These are phyloP conservation scores for Scenedesmus sp. DNA, from an alignment of 163 green algal species.

Conservation along the genomic window DNA sequence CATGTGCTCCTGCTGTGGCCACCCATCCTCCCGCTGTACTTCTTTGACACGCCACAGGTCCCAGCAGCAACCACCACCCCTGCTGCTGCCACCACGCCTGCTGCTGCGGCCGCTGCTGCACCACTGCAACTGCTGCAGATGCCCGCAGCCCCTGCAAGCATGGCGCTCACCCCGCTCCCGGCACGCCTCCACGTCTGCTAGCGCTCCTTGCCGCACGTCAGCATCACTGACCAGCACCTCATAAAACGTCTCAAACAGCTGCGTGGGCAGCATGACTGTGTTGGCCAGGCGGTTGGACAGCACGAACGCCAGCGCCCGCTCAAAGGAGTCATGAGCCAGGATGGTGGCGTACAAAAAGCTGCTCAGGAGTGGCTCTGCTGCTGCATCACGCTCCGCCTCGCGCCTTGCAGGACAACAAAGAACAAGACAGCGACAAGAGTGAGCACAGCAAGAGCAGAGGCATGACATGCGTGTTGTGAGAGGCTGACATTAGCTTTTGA, in stretches of 20 bases:
- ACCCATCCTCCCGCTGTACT: no score
- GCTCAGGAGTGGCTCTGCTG: constrained; percentile 87
- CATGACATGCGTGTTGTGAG: not conserved
- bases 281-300: constrained; percentile 95
- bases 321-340: constrained; percentile 90
- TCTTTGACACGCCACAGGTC: no score
- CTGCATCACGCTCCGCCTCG: constrained; percentile 85
- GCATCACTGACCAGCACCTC: constrained; percentile 66
- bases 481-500: no score
- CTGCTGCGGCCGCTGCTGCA: not conserved
- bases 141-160: not conserved
- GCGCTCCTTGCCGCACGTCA: constrained; percentile 78
- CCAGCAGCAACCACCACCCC: not conserved
- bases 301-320: constrained; percentile 91
- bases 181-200: constrained; percentile 89
- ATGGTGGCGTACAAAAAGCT: constrained; percentile 92
- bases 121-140: not conserved
- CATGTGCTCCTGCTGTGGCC: not conserved
- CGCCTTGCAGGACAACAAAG: constrained; percentile 57
- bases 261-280: constrained; percentile 88
- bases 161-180: constrained; percentile 77
- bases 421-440: not conserved
- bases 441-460: not conserved
- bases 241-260: constrained; percentile 94
- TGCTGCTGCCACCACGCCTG: not conserved